A percentile compares a stretch with the other conserved stretches of the same genome.
Evolutionary conservation across 805 yeast genomes (phyloP).

Genomic region (Ogataea wickerhamii): DNA sequence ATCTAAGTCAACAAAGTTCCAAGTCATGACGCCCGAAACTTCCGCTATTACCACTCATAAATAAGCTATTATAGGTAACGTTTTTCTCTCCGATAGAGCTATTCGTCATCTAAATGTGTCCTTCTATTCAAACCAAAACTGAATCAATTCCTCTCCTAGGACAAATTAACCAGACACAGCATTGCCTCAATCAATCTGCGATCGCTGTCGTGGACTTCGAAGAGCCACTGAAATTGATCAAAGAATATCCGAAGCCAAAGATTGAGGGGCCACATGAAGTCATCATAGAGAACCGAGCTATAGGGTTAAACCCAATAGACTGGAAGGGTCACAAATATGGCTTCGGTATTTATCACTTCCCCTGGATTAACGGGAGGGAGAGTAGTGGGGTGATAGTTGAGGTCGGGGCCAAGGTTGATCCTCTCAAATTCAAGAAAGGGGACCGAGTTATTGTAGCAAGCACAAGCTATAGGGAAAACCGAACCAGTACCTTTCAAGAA

Average conservation of each 20-base stretch:
- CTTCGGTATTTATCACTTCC: slow-evolving; percentile 45
- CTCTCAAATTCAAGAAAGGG: slow-evolving; percentile 25
- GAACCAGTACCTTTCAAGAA: slow-evolving; percentile 47
- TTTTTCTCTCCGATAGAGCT: too few species aligned
- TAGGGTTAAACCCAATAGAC: slow-evolving; percentile 47
- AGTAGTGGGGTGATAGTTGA: slow-evolving; percentile 39
- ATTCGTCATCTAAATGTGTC: too few species aligned
- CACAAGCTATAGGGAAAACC: slow-evolving; percentile 44
- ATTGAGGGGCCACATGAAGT: slow-evolving; percentile 23
- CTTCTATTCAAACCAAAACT: too few species aligned
- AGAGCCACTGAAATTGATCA: slow-evolving; percentile 21
- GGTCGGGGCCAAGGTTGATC: slow-evolving; percentile 24
- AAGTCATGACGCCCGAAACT: too few species aligned
- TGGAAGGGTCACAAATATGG: slow-evolving; percentile 46
- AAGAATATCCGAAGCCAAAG: slow-evolving; percentile 22
- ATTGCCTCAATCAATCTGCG: slow-evolving; percentile 24
- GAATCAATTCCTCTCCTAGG: too few species aligned
- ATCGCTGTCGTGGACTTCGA: slow-evolving; percentile 22
- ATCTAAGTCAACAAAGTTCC: too few species aligned
- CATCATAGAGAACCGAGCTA: slow-evolving; percentile 27
- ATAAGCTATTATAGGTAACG: too few species aligned
- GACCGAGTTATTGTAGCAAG: slow-evolving; percentile 43
- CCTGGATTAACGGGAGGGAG: slow-evolving; percentile 51
- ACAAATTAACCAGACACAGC: too few species aligned
- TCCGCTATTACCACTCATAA: too few species aligned